Conservation (phyloP, 345 rosid genomes). For the Capsella bursapastoris region DNA sequence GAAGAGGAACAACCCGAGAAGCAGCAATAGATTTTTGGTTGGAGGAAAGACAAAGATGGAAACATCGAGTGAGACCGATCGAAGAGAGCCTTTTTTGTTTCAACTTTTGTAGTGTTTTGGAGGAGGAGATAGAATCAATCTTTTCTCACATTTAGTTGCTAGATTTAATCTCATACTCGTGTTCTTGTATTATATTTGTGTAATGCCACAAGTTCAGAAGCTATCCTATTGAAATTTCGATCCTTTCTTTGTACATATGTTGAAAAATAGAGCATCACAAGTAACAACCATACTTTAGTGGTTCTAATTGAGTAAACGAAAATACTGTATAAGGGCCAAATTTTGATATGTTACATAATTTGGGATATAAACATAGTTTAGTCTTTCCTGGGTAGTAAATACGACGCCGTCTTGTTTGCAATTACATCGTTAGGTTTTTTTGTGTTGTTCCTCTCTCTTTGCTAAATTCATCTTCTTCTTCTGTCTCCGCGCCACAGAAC, state of each 20-base stretch:
- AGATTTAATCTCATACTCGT: constrained; percentile 20
- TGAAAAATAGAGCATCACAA: background rate
- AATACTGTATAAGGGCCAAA: background rate
- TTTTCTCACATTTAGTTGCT: constrained; percentile 23
- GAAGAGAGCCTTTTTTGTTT: constrained; percentile 17
- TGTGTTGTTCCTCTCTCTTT: too few species aligned
- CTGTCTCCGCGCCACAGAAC: constrained; percentile 28
- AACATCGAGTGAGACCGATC: constrained; percentile 21
- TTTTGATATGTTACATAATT: background rate
- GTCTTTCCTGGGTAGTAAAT: too few species aligned
- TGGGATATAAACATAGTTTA: background rate
- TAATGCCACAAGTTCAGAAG: constrained; percentile 16
- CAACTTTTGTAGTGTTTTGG: constrained; percentile 39
- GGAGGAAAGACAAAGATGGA: background rate
- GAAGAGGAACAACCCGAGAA: constrained; percentile 56
- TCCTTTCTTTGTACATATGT: background rate
- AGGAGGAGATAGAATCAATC: background rate
- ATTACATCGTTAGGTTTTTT: too few species aligned
- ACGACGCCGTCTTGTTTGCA: too few species aligned
- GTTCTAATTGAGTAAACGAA: background rate
- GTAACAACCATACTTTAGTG: background rate
- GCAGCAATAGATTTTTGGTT: constrained; percentile 40
- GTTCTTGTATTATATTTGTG: constrained; percentile 15
- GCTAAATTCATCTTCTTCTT: background rate
- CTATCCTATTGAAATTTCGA: background rate